These are phyloP conservation scores for Alternaria infectoria DNA, from an alignment of 2,329 filamentous ascomycete species.

Conservation along the genomic window DNA sequence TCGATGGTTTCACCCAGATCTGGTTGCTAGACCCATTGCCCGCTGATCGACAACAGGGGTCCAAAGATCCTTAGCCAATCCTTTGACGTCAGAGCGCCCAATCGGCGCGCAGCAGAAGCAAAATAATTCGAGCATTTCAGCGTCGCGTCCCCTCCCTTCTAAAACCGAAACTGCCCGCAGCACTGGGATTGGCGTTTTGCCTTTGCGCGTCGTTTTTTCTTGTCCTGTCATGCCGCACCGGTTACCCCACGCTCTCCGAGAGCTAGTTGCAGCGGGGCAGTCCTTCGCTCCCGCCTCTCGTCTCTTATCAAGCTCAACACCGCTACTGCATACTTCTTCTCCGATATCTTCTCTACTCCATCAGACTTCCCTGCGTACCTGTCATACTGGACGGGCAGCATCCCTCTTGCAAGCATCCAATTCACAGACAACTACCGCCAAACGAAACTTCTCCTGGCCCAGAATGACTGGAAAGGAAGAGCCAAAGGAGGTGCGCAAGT, in stretches of 20 bases:
- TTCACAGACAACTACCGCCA: background rate
- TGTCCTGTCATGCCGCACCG: conserved; percentile 22
- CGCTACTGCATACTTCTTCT: background rate
- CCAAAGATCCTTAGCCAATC: conserved; percentile 16
- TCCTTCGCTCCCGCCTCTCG: conserved; percentile 6
- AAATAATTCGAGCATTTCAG: conserved; percentile 15
- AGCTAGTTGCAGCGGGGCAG: conserved; percentile 20
- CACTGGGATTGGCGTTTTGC: conserved; percentile 17
- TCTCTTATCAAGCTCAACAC: conserved; percentile 11
- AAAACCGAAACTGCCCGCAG: conserved; percentile 30
- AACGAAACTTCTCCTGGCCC: conserved; percentile 15
- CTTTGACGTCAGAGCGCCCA: conserved; percentile 35
- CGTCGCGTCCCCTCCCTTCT: conserved; percentile 17
- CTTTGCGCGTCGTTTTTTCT: conserved; percentile 4
- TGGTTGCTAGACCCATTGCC: conserved; percentile 13
- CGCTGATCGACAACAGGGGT: conserved; percentile 28
- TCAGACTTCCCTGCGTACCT: conserved; percentile 1
- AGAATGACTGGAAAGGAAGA: conserved; percentile 31
- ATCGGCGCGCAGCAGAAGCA: conserved; percentile 29
- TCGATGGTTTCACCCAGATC: conserved; percentile 14
- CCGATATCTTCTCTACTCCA: background rate
- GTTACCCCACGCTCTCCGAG: conserved; percentile 32
- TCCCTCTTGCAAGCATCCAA: conserved; percentile 1
- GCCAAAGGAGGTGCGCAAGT: conserved; percentile 47
- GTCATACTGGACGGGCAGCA: conserved; percentile 1